Evolutionary conservation across 2,329 filamentous ascomycete genomes (phyloP).

Genomic region (Colletotrichum somersetense): DNA sequence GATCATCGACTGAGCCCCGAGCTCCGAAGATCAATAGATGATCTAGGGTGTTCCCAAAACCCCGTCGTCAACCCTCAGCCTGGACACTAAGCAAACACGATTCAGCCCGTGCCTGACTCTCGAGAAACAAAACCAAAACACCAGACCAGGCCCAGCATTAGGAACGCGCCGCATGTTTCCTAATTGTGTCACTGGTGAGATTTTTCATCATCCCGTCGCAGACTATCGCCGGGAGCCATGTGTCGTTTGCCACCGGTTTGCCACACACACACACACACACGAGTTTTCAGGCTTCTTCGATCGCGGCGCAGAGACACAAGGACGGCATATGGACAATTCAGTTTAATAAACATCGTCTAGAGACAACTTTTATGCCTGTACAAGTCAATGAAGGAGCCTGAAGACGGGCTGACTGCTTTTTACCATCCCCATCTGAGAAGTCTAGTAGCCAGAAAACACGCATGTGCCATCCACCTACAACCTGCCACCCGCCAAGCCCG

Average conservation of each 20-base stretch:
- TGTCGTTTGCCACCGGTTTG: background rate
- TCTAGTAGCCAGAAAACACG: constrained; percentile 24
- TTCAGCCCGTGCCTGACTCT: constrained; percentile 5
- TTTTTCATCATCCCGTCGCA: background rate
- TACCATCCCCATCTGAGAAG: constrained; percentile 20
- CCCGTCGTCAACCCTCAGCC: background rate
- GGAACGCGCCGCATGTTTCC: background rate
- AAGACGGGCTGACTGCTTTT: background rate
- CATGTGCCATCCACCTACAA: constrained; percentile 17
- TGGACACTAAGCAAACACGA: constrained; percentile 21
- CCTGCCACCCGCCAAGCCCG: constrained; percentile 20
- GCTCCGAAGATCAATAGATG: constrained; percentile 6
- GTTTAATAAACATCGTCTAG: constrained; percentile 39
- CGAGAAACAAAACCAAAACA: too few species aligned
- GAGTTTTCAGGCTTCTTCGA: too few species aligned
- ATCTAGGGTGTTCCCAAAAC: constrained; percentile 21
- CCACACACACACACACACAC: background rate
- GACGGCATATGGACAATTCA: background rate
- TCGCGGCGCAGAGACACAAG: background rate
- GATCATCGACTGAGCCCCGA: constrained; percentile 10
- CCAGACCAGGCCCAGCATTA: background rate
- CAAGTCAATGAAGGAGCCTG: constrained; percentile 7
- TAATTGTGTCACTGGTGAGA: background rate
- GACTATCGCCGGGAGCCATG: background rate
- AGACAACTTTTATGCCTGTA: constrained; percentile 33